Evolutionary conservation across 2,329 filamentous ascomycete genomes (phyloP), one percentile per base, ranked within the genome.

Genomic region (Trichoderma gracile): DNA sequence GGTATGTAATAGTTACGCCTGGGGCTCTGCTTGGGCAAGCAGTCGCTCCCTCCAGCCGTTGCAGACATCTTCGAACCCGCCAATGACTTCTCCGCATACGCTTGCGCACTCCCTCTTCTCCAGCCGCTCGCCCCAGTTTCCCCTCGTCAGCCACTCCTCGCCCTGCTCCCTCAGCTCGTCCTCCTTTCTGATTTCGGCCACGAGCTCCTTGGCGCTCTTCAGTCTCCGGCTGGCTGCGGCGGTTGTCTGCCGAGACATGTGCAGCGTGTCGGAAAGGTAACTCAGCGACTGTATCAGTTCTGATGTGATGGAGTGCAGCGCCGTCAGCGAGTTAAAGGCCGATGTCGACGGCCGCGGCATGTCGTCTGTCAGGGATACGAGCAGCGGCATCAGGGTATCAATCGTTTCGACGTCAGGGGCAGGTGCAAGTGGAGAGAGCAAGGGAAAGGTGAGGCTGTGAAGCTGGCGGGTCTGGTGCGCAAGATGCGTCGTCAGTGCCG

Each of bases 181-280:
- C 72, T 98, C 95, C 65, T 86, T 86, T 68, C 89, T 86, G 80
- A 97, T 89, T 71, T 97, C 94, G 2, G 88, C 86, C 1, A 98
- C 89, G 66, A 96, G 86, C 74, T 96, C 93, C 70, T 89, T 91
- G 7, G 92, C 93, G 42, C 87, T 91, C 69, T 90, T 89, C 58
- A 99, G 80, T 50, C 92, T 86, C 63, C 95, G 83, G 2, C 89
- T 88, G 1, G 94, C 95, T 10, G 90, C 89, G 3, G 88, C 90
- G 0, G 92, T 95, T 1, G 91, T 90, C 77, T 98, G 94, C 14
- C 92, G 88, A 38, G 90, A 93, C 89, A 98, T 97, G 77, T 98
- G 94, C 40, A 99, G 82, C 3, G 92, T 93, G 75, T 99, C 95
- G 7, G 91, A 92, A 5, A 99, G 82, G 69, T 92, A 90, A 70